Evolutionary conservation across 176 grass and related monocot species (phyloP).

Genomic region (Triticum turgidum): DNA sequence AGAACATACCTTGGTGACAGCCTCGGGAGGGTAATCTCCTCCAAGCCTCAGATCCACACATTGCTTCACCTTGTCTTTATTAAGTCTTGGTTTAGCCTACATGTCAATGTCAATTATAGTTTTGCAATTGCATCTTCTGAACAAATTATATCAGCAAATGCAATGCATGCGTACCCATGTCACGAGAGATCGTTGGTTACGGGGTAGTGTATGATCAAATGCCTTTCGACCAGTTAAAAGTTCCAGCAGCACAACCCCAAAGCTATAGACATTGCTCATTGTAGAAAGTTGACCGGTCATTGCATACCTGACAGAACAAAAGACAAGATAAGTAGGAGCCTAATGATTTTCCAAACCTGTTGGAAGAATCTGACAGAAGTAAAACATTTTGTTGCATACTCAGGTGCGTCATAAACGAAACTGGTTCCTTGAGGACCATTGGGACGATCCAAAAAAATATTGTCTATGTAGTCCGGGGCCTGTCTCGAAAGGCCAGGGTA

Average conservation of each 20-base stretch:
- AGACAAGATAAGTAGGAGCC: neutral
- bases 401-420: conserved; percentile 74
- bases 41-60: neutral
- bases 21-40: neutral
- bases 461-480: no score
- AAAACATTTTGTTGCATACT: conserved; percentile 39
- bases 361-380: neutral
- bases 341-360: neutral
- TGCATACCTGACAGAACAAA: conserved; percentile 37
- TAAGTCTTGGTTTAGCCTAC: neutral
- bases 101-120: neutral
- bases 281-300: conserved; percentile 50
- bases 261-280: conserved; percentile 73
- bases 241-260: conserved; percentile 70
- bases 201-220: conserved; percentile 53
- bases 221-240: conserved; percentile 68
- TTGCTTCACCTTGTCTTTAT: neutral
- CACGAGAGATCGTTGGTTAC: conserved; percentile 59
- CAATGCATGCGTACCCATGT: conserved; percentile 52
- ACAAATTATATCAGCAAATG: neutral
- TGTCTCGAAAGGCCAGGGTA: no score
- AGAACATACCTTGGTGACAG: neutral
- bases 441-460: neutral
- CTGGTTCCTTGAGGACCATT: neutral
- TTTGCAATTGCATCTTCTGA: neutral